These are phyloP conservation scores for Malus hybrid DNA, from an alignment of 331 rosid genomes.

Conservation along the genomic window DNA sequence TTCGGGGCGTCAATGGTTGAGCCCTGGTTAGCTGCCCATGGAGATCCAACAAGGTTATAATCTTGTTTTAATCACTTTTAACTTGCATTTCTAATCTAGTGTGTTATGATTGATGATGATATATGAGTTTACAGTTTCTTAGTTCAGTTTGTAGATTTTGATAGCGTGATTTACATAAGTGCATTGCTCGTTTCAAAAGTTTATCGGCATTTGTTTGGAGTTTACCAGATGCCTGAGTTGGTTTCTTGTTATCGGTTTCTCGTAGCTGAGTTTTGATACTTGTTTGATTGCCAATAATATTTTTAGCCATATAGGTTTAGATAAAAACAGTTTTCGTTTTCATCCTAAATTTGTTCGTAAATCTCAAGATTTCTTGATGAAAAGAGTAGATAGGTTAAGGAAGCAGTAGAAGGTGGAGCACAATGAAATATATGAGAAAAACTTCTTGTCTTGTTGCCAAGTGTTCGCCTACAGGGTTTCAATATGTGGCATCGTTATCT, in stretches of 20 bases:
- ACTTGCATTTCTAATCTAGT: not conserved
- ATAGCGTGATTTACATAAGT: not conserved
- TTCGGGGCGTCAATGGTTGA: constrained; percentile 87
- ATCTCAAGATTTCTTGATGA: no score
- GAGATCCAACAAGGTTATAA: constrained; percentile 71
- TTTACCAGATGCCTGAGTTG: no score
- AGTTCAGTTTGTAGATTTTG: not conserved
- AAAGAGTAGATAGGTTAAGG: no score
- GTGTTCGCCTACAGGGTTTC: no score
- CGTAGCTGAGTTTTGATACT: not conserved
- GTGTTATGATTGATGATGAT: not conserved
- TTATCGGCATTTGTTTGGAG: not conserved
- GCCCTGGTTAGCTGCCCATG: constrained; percentile 97
- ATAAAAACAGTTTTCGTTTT: no score
- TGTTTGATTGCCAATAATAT: not conserved
- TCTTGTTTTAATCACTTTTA: not conserved
- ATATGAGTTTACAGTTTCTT: not conserved
- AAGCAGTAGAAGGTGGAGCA: no score
- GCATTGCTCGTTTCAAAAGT: not conserved
- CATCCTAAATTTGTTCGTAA: no score
- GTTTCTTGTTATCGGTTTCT: no score
- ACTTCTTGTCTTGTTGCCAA: no score
- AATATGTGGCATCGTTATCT: not conserved
- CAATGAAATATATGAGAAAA: no score
- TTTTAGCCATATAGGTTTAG: not conserved